Conservation (phyloP, 768 basidiomycete species). For the Boletus edulis region DNA sequence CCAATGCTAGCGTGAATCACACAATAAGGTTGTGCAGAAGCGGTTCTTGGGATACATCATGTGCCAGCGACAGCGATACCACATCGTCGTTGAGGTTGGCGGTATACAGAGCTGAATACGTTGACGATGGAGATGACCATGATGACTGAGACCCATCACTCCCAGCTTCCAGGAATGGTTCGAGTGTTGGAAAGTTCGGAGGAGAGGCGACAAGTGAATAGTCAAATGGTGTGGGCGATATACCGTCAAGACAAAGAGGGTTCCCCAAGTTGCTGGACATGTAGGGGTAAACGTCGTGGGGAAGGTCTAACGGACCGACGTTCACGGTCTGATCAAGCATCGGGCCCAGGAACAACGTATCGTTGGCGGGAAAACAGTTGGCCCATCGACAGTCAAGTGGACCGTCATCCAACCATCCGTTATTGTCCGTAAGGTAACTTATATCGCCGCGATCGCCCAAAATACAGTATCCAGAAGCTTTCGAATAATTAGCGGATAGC, state of each 20-base stretch:
- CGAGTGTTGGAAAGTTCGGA: slow-evolving; percentile 7
- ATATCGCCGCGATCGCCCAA: not conserved
- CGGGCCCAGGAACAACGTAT: not conserved
- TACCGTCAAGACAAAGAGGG: slow-evolving; percentile 2
- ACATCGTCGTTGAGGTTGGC: slow-evolving; percentile 7
- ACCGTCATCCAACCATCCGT: slow-evolving; percentile 3
- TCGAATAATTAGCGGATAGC: not conserved
- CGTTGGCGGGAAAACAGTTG: not conserved
- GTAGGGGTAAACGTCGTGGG: slow-evolving; percentile 2
- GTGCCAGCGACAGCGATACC: slow-evolving; percentile 4
- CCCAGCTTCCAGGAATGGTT: slow-evolving; percentile 15
- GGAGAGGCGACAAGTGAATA: slow-evolving; percentile 6
- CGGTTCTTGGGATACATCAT: slow-evolving; percentile 8
- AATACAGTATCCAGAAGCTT: slow-evolving; percentile 12
- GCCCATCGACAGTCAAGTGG: slow-evolving; percentile 4
- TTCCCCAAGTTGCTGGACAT: not conserved
- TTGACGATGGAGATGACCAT: slow-evolving; percentile 26
- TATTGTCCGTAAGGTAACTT: not conserved
- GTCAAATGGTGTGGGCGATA: slow-evolving; percentile 3
- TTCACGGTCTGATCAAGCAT: slow-evolving; percentile 2
- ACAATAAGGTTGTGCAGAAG: slow-evolving; percentile 12
- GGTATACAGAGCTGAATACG: slow-evolving; percentile 16
- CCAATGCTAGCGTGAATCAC: slow-evolving; percentile 13
- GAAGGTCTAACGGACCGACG: not conserved
- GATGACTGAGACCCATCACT: slow-evolving; percentile 17